Evolutionary conservation across 352 stramenopile species (phyloP).

Genomic region (Phytophthora aleatoria): DNA sequence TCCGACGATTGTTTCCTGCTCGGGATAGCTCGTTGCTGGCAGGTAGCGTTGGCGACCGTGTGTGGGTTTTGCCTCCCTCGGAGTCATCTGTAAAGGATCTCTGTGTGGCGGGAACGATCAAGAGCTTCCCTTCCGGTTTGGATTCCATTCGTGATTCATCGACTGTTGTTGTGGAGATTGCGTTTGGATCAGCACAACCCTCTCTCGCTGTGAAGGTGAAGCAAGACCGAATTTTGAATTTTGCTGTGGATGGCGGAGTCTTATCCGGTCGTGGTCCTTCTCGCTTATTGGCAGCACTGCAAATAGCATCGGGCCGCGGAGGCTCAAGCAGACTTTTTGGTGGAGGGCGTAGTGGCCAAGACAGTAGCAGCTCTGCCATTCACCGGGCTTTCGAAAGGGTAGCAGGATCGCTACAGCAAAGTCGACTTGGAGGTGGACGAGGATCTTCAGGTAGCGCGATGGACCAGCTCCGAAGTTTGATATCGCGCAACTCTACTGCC

Average conservation of each 20-base stretch:
- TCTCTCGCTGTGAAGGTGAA: constrained; percentile 56
- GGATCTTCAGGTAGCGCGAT: constrained; percentile 39
- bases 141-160: constrained; percentile 52
- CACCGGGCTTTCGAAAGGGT: constrained; percentile 53
- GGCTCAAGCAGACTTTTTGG: constrained; percentile 32
- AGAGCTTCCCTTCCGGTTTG: constrained; percentile 59
- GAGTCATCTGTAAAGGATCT: constrained; percentile 41
- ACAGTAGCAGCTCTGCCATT: constrained; percentile 32
- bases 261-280: constrained; percentile 41
- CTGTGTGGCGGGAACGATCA: constrained; percentile 62
- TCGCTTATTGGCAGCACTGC: constrained; percentile 62
- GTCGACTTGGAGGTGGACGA: constrained; percentile 18
- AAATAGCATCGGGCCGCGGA: constrained; percentile 41
- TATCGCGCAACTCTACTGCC: constrained; percentile 40
- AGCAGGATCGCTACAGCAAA: constrained; percentile 41
- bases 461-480: constrained; percentile 61
- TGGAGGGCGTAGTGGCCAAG: constrained; percentile 16
- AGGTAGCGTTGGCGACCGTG: constrained; percentile 62
- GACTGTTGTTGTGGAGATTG: constrained; percentile 58
- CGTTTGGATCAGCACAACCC: constrained; percentile 44
- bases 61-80: constrained; percentile 60
- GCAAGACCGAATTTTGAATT: constrained; percentile 65
- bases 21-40: constrained; percentile 59
- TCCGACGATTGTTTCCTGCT: constrained; percentile 67
- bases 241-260: constrained; percentile 34